Evolutionary conservation across 208 protist genomes (phyloP).

Genomic region (Trypanosoma platydactyli): DNA sequence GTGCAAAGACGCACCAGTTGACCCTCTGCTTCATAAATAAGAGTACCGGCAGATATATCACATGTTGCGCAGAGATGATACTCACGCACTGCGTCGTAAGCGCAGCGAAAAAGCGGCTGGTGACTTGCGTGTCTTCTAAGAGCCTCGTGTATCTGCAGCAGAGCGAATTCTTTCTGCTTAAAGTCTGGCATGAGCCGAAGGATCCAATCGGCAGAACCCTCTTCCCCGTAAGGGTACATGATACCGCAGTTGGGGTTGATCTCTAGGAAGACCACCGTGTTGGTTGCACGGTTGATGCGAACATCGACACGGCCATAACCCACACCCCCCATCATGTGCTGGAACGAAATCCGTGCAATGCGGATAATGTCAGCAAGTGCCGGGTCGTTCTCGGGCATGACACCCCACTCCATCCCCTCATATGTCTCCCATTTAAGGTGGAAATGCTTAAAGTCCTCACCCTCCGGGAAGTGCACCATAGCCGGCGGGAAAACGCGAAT

Average conservation of each 20-base stretch:
- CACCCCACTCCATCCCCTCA: slow-evolving; percentile 86
- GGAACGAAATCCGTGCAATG: slow-evolving; percentile 76
- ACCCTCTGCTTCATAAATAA: slow-evolving; percentile 74
- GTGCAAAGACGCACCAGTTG: slow-evolving; percentile 69
- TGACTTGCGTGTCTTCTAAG: slow-evolving; percentile 36
- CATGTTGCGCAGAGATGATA: slow-evolving; percentile 69
- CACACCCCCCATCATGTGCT: slow-evolving; percentile 88
- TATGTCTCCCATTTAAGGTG: slow-evolving; percentile 89
- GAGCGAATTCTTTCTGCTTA: slow-evolving; percentile 81
- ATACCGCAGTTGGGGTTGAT: slow-evolving; percentile 93
- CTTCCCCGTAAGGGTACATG: slow-evolving; percentile 86
- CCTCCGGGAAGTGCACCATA: slow-evolving; percentile 71
- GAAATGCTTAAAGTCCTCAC: slow-evolving; percentile 93
- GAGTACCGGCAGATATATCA: slow-evolving; percentile 50
- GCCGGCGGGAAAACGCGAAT: slow-evolving; percentile 84
- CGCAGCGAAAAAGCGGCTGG: slow-evolving; percentile 49
- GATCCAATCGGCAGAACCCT: slow-evolving; percentile 90
- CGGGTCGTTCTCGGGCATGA: slow-evolving; percentile 61
- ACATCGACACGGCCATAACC: slow-evolving; percentile 89
- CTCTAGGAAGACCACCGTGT: slow-evolving; percentile 82
- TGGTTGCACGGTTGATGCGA: slow-evolving; percentile 63
- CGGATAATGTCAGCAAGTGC: slow-evolving; percentile 60
- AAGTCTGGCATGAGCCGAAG: slow-evolving; percentile 61
- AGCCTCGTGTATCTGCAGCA: slow-evolving; percentile 76
- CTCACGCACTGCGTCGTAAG: slow-evolving; percentile 51